Conservation (phyloP, 1,139 yeast species). For the Debaryomycetaceae sp. region DNA sequence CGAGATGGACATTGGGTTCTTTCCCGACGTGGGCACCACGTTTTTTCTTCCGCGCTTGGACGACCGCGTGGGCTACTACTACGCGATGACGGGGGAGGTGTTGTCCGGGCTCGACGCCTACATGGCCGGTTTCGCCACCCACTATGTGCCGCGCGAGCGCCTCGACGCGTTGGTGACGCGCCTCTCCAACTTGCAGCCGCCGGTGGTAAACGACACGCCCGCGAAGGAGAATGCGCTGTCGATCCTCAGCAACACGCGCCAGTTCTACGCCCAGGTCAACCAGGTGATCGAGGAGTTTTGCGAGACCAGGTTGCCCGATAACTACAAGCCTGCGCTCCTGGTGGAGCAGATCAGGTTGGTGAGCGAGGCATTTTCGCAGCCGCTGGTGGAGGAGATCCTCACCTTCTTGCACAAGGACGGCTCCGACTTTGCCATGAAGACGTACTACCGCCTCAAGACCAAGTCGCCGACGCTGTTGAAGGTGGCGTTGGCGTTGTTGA, state of each 20-base stretch:
- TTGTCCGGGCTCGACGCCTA: slow-evolving; percentile 76
- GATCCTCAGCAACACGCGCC: slow-evolving; percentile 25
- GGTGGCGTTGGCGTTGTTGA: slow-evolving; percentile 66
- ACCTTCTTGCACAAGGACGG: slow-evolving; percentile 52
- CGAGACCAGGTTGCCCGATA: slow-evolving; percentile 59
- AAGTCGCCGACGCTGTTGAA: slow-evolving; percentile 80
- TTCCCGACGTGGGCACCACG: slow-evolving; percentile 94
- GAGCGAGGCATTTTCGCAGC: slow-evolving; percentile 61
- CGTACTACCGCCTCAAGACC: slow-evolving; percentile 49
- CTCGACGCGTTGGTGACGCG: slow-evolving; percentile 60
- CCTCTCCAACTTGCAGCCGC: slow-evolving; percentile 53
- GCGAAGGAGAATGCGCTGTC: slow-evolving; percentile 21
- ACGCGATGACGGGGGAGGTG: slow-evolving; percentile 82
- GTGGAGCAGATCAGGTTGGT: slow-evolving; percentile 57
- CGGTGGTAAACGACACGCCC: slow-evolving; percentile 27
- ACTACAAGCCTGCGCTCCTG: slow-evolving; percentile 56
- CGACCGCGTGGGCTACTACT: slow-evolving; percentile 77
- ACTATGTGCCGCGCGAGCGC: slow-evolving; percentile 68
- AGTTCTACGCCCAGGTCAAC: slow-evolving; percentile 59
- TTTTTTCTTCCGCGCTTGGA: slow-evolving; percentile 83
- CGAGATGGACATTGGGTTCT: slow-evolving; percentile 93
- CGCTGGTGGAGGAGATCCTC: slow-evolving; percentile 59
- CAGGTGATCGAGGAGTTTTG: slow-evolving; percentile 74
- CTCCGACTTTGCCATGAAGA: slow-evolving; percentile 62
- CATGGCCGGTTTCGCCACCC: slow-evolving; percentile 84